phyloP scores from a whole-genome alignment of 768 basidiomycete species.

The Lepiota brunneoincarnata region DNA sequence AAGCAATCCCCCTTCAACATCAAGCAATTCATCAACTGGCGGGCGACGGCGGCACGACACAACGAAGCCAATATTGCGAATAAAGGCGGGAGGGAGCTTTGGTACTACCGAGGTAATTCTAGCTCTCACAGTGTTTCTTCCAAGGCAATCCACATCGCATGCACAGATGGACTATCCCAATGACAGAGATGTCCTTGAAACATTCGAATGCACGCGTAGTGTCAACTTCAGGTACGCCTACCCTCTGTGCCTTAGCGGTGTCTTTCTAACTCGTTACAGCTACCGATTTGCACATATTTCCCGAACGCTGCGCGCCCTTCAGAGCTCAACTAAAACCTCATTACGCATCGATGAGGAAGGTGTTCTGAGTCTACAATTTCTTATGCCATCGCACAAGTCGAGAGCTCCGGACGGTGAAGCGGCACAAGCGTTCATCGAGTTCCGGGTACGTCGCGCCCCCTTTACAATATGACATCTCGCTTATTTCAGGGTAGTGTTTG shows the following conservation, averaged over 20 bases:
- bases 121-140: background rate
- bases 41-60: conserved; percentile 20
- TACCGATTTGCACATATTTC: conserved; percentile 82
- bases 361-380: conserved; percentile 82
- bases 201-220: conserved; percentile 72
- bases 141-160: background rate
- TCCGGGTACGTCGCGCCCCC: conserved; percentile 57
- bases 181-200: conserved; percentile 86
- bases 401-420: conserved; percentile 34
- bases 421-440: conserved; percentile 77
- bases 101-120: conserved; percentile 78
- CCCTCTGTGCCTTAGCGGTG: background rate
- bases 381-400: conserved; percentile 64
- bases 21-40: conserved; percentile 12
- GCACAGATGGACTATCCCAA: conserved; percentile 93
- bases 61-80: conserved; percentile 68
- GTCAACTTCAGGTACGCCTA: conserved; percentile 67
- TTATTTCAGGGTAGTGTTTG: conserved; percentile 32
- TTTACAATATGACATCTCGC: background rate
- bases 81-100: conserved; percentile 78
- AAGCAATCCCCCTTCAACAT: conserved; percentile 56
- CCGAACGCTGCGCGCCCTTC: conserved; percentile 69
- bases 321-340: conserved; percentile 84
- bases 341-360: conserved; percentile 83
- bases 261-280: conserved; percentile 35